phyloP scores from a whole-genome alignment of 2,329 filamentous ascomycete species.

The Nothophoma quercina region DNA sequence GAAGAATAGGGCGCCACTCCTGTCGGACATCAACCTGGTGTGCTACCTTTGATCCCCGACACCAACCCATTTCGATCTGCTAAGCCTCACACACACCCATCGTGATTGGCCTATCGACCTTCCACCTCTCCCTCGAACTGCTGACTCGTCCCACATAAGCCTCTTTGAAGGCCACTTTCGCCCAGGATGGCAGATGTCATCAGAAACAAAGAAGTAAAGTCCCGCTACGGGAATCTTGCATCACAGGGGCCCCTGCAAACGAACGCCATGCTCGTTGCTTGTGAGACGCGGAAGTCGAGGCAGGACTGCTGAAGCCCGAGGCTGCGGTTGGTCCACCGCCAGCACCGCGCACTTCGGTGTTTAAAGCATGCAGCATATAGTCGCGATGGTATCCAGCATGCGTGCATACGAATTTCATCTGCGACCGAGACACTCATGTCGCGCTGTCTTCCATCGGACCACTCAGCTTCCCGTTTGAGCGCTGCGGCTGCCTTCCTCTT shows the following conservation, averaged over 20 bases:
- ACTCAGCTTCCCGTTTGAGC: slow-evolving; percentile 18
- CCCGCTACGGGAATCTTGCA: slow-evolving; percentile 13
- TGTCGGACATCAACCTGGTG: slow-evolving; percentile 13
- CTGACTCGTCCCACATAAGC: slow-evolving; percentile 12
- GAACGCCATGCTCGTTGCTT: slow-evolving; percentile 8
- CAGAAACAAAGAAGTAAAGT: slow-evolving; percentile 17
- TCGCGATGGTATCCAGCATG: slow-evolving; percentile 10
- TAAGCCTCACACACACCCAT: slow-evolving; percentile 8
- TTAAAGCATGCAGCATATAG: slow-evolving; percentile 16
- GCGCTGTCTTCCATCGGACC: slow-evolving; percentile 9
- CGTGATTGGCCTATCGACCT: slow-evolving; percentile 5
- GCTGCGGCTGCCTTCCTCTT: slow-evolving; percentile 17
- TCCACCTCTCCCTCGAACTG: slow-evolving; percentile 4
- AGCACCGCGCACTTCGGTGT: slow-evolving; percentile 14
- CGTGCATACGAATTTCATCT: background rate
- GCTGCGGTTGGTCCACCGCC: slow-evolving; percentile 18
- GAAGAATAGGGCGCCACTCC: slow-evolving; percentile 2
- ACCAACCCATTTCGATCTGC: slow-evolving; percentile 12
- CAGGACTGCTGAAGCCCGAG: slow-evolving; percentile 20
- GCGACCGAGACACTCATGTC: slow-evolving; percentile 2
- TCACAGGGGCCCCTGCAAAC: slow-evolving; percentile 17
- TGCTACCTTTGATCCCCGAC: slow-evolving; percentile 17
- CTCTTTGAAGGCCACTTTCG: background rate
- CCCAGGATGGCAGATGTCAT: slow-evolving; percentile 5
- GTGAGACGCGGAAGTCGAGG: slow-evolving; percentile 15